Percentiles rank a stretch among this genome's conserved stretches.
phyloP scores from a whole-genome alignment of 129 eudicot genomes.

The Helichrysum umbraculigerum region DNA sequence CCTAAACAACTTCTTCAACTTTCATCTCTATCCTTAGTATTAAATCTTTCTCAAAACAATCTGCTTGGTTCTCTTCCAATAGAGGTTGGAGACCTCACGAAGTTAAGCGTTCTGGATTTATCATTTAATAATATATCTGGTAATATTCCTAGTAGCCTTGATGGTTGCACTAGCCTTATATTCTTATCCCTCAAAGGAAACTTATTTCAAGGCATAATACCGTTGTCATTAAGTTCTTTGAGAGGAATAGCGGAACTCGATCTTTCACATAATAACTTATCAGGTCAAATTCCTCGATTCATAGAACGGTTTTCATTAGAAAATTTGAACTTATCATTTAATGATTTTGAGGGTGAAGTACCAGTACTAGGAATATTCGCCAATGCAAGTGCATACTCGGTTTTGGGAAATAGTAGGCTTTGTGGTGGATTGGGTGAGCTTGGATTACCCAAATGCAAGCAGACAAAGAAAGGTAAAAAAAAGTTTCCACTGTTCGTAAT shows the following conservation, averaged over 20 bases:
- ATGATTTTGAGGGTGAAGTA: constrained; percentile 37
- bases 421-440: constrained; percentile 35
- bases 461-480: not conserved
- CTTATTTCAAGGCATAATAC: constrained; percentile 21
- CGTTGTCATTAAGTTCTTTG: constrained; percentile 19
- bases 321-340: constrained; percentile 28
- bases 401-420: constrained; percentile 34
- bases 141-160: constrained; percentile 16
- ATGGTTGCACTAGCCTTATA: constrained; percentile 27
- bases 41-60: constrained; percentile 8
- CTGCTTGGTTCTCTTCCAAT: constrained; percentile 13
- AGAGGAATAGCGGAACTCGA: constrained; percentile 27
- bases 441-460: constrained; percentile 16
- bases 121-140: constrained; percentile 23
- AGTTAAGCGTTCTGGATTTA: not conserved
- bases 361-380: constrained; percentile 28
- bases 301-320: constrained; percentile 17
- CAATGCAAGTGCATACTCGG: constrained; percentile 17
- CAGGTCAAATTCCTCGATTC: constrained; percentile 36
- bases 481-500: not conserved
- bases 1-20: constrained; percentile 19
- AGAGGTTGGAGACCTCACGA: constrained; percentile 21
- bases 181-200: not conserved
- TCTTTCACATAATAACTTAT: constrained; percentile 33
- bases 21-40: not conserved